A percentile compares a stretch with the other conserved stretches of the same genome.
phyloP scores from a whole-genome alignment of 2,329 filamentous ascomycete genomes.

The Neophaeococcomyces aloes region DNA sequence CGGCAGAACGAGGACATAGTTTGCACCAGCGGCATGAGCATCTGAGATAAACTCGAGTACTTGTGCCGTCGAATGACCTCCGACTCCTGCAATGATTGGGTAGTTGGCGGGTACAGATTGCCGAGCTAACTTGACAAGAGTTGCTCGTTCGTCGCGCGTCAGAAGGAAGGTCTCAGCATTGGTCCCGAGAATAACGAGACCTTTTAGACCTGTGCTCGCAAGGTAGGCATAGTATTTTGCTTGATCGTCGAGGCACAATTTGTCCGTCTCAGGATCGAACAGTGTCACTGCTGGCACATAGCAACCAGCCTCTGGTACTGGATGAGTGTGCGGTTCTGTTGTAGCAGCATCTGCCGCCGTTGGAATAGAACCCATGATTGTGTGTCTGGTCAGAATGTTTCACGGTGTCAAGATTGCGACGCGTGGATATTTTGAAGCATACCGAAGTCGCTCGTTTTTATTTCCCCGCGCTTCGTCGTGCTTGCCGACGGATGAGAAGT shows the following conservation, averaged over 20 bases:
- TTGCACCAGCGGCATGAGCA: slow-evolving; percentile 49
- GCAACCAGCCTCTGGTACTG: slow-evolving; percentile 33
- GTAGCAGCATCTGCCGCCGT: slow-evolving; percentile 1
- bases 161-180: slow-evolving; percentile 48
- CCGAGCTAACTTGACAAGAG: slow-evolving; percentile 48
- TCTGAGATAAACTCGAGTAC: slow-evolving; percentile 50
- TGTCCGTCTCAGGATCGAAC: slow-evolving; percentile 42
- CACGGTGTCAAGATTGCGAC: too few relatives aligned
- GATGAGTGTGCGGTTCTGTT: slow-evolving; percentile 10
- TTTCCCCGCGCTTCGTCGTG: too few relatives aligned
- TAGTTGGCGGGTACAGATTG: slow-evolving; percentile 42
- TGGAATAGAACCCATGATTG: slow-evolving; percentile 13
- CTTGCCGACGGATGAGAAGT: too few relatives aligned
- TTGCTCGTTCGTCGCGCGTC: slow-evolving; percentile 48
- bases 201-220: slow-evolving; percentile 39
- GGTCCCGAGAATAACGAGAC: slow-evolving; percentile 45
- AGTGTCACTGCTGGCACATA: slow-evolving; percentile 47
- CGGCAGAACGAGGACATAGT: slow-evolving; percentile 49
- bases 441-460: too few relatives aligned
- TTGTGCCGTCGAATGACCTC: slow-evolving; percentile 55
- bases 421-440: too few relatives aligned
- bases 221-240: slow-evolving; percentile 44
- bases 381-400: neutral
- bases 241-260: slow-evolving; percentile 39
- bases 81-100: slow-evolving; percentile 54